phyloP scores from a whole-genome alignment of 192 early-diverging fungal species.

The Spizellomyces punctatus region DNA sequence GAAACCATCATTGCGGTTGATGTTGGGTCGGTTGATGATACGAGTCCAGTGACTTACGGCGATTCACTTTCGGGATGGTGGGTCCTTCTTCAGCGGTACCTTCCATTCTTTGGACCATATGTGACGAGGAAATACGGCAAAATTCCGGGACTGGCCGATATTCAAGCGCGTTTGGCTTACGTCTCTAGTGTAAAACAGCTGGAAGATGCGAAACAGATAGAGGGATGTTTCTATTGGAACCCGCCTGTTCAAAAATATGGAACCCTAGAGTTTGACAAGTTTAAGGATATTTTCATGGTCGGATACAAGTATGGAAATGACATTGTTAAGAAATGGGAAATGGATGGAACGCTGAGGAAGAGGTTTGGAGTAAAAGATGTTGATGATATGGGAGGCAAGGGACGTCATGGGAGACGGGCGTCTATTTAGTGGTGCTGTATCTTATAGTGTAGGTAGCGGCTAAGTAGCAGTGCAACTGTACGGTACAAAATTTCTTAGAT shows the following conservation, averaged over 20 bases:
- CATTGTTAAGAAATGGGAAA: slow-evolving; percentile 80
- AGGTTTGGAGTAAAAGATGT: slow-evolving; percentile 46
- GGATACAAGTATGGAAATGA: slow-evolving; percentile 85
- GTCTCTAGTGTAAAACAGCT: slow-evolving; percentile 81
- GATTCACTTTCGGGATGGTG: slow-evolving; percentile 93
- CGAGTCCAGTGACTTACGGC: slow-evolving; percentile 86
- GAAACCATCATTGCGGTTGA: slow-evolving; percentile 93
- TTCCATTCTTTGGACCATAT: slow-evolving; percentile 62
- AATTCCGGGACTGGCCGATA: slow-evolving; percentile 91
- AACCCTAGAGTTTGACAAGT: slow-evolving; percentile 89
- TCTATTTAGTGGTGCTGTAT: slow-evolving; percentile 21
- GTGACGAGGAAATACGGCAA: slow-evolving; percentile 48
- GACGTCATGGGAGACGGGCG: slow-evolving; percentile 24
- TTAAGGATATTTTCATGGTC: slow-evolving; percentile 80
- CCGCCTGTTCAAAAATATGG: slow-evolving; percentile 86
- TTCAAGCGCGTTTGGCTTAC: slow-evolving; percentile 93
- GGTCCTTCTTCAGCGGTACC: slow-evolving; percentile 75
- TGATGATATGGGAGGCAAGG: background rate
- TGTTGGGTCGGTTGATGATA: slow-evolving; percentile 91
- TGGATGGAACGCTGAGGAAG: slow-evolving; percentile 65
- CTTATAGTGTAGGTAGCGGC: background rate
- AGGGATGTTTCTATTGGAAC: slow-evolving; percentile 79
- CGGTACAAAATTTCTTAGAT: too few relatives aligned
- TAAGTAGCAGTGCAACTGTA: too few relatives aligned
- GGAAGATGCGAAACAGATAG: slow-evolving; percentile 83